phyloP scores from a whole-genome alignment of 2,329 filamentous ascomycete genomes.

The Karstenula rhodostoma region DNA sequence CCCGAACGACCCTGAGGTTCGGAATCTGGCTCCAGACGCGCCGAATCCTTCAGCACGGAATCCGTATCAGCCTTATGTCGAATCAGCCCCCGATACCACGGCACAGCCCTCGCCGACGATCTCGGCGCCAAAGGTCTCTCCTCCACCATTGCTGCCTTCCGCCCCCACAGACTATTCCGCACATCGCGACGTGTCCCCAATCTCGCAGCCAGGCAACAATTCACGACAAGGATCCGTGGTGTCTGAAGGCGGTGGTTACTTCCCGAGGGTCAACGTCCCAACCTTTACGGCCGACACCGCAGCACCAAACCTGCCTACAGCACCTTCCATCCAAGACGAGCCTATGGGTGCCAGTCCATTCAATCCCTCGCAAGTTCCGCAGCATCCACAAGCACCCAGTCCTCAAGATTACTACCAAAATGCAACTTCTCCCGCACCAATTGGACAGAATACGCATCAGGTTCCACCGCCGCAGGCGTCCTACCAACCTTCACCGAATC shows the following conservation, averaged over 20 bases:
- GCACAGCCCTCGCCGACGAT: conserved; percentile 53
- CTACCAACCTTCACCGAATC: conserved; percentile 30
- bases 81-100: conserved; percentile 67
- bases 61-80: conserved; percentile 62
- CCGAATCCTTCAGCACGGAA: conserved; percentile 33
- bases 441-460: conserved; percentile 31
- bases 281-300: conserved; percentile 53
- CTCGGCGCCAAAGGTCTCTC: conserved; percentile 55
- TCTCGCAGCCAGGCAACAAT: conserved; percentile 53
- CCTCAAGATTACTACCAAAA: conserved; percentile 45
- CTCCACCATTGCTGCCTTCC: conserved; percentile 43
- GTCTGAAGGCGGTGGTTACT: conserved; percentile 64
- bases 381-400: conserved; percentile 33
- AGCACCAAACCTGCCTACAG: conserved; percentile 47
- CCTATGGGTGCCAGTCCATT: conserved; percentile 33
- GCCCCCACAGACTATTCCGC: conserved; percentile 46
- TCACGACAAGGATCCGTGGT: conserved; percentile 57
- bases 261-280: conserved; percentile 59
- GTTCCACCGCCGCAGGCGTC: conserved; percentile 30
- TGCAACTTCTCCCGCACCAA: conserved; percentile 49
- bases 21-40: conserved; percentile 55
- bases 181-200: conserved; percentile 62
- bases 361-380: conserved; percentile 27
- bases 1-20: conserved; percentile 71
- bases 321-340: conserved; percentile 41